These are phyloP conservation scores for Sambucus nigra DNA, from an alignment of 129 eudicot species.

Conservation along the genomic window DNA sequence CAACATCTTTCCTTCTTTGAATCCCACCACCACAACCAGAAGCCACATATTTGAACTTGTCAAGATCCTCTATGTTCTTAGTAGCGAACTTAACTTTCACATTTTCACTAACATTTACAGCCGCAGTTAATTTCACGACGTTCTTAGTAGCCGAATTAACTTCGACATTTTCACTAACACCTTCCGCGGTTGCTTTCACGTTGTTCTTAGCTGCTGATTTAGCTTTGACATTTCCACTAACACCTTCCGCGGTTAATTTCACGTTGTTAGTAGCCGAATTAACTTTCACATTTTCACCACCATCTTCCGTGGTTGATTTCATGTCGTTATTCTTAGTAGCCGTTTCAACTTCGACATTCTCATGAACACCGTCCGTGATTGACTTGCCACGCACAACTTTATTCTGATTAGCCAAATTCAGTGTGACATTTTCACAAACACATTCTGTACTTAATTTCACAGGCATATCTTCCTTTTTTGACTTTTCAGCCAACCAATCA, in stretches of 20 bases:
- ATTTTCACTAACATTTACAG: not conserved
- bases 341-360: not conserved
- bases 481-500: not conserved
- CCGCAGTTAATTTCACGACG: not conserved
- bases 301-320: not conserved
- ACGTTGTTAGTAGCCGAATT: not conserved
- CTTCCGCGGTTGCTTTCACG: not conserved
- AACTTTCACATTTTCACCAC: not conserved
- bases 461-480: not conserved
- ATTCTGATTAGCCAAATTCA: not conserved
- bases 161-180: not conserved
- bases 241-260: not conserved
- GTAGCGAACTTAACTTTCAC: not conserved
- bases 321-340: not conserved
- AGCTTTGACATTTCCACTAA: not conserved
- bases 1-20: not conserved
- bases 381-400: not conserved
- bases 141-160: not conserved
- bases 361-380: not conserved
- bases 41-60: conserved; percentile 5
- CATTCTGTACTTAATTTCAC: not conserved
- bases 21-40: not conserved
- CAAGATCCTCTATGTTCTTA: conserved; percentile 10
- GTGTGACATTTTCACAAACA: too few relatives aligned
- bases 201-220: not conserved